A percentile compares a stretch with the other conserved stretches of the same genome.
Evolutionary conservation across 495 filamentous ascomycete species (phyloP).

Genomic region (Letharia columbiana): DNA sequence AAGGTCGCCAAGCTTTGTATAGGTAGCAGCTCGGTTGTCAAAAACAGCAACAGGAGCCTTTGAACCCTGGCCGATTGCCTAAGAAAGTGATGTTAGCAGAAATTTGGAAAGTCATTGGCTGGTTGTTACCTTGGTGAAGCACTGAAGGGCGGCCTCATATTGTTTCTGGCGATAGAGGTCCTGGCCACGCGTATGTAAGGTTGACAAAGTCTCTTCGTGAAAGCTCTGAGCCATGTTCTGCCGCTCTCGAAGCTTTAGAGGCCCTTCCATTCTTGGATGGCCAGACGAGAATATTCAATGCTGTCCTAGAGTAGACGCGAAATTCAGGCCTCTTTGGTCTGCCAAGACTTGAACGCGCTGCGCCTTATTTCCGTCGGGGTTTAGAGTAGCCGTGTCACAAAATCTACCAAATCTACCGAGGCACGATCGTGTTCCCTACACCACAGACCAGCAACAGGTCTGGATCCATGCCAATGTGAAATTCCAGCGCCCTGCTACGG

Average conservation of each 20-base stretch:
- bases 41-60: constrained; percentile 37
- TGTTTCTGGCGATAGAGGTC: constrained; percentile 36
- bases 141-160: constrained; percentile 35
- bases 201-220: constrained; percentile 17
- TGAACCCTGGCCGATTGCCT: constrained; percentile 34
- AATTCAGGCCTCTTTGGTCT: neutral
- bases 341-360: neutral
- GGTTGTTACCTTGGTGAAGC: constrained; percentile 36
- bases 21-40: constrained; percentile 53
- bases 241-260: constrained; percentile 17
- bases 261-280: neutral
- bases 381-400: neutral
- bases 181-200: constrained; percentile 34
- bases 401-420: too few relatives aligned
- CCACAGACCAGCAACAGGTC: too few relatives aligned
- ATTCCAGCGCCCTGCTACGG: neutral
- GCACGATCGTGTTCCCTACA: too few relatives aligned
- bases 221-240: constrained; percentile 12
- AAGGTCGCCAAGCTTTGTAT: constrained; percentile 49
- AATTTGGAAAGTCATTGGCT: constrained; percentile 2
- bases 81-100: constrained; percentile 9
- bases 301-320: neutral
- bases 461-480: too few relatives aligned
- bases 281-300: neutral
- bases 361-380: neutral